Conservation (phyloP, 108 stramenopile genomes). For the Pelagomonas calceolata region DNA sequence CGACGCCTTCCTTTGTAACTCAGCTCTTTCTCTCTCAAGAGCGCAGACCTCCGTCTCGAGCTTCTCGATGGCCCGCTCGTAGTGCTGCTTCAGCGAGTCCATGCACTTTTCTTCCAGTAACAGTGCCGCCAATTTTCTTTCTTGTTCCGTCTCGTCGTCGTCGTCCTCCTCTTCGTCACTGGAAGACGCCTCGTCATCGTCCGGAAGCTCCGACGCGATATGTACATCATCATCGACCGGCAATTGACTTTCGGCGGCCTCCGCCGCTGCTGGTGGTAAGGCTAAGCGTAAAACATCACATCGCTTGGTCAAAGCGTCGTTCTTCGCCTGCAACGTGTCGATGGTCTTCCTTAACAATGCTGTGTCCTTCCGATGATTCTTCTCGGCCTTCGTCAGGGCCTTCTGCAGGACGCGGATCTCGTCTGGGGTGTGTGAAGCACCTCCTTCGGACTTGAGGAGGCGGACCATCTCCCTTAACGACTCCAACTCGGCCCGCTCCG, state of each 20-base stretch:
- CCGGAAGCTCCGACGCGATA: too few species aligned
- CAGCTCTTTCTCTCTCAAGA: slow-evolving; percentile 31
- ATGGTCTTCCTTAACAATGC: too few species aligned
- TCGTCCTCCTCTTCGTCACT: neutral
- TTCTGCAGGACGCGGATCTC: too few species aligned
- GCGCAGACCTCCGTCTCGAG: slow-evolving; percentile 44
- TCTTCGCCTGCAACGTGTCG: too few species aligned
- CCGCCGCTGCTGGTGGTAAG: too few species aligned
- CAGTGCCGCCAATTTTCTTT: slow-evolving; percentile 7
- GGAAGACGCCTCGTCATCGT: neutral
- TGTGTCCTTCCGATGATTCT: too few species aligned
- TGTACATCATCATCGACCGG: too few species aligned
- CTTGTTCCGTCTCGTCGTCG: neutral
- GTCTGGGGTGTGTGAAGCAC: too few species aligned
- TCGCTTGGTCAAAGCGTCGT: too few species aligned
- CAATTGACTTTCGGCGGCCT: too few species aligned
- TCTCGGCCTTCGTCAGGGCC: too few species aligned
- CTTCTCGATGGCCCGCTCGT: slow-evolving; percentile 31
- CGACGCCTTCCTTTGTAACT: neutral
- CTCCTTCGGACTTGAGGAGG: neutral
- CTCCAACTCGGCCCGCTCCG: neutral
- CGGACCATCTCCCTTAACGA: neutral
- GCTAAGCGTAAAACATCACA: too few species aligned
- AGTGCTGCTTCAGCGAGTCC: slow-evolving; percentile 39
- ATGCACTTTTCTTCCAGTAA: slow-evolving; percentile 18